phyloP scores from a whole-genome alignment of 768 basidiomycete species.

The Leccinellum albellum region DNA sequence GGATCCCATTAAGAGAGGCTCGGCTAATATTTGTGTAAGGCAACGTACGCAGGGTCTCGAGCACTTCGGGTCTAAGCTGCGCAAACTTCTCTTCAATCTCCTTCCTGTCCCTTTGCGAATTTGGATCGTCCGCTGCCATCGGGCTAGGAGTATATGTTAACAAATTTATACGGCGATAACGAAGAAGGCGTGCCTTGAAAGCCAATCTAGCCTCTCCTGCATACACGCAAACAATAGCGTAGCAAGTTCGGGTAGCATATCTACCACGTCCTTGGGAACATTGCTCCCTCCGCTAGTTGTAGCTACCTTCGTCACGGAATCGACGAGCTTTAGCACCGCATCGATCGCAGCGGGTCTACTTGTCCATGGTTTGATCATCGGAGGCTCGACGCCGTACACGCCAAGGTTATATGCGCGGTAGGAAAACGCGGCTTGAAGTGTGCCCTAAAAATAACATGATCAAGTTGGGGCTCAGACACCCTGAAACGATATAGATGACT shows the following conservation, averaged over 20 bases:
- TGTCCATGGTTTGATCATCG: constrained; percentile 80
- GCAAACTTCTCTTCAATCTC: constrained; percentile 66
- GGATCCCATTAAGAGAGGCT: not conserved
- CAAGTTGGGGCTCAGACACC: not conserved
- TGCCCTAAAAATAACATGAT: constrained; percentile 43
- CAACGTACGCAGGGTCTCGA: constrained; percentile 76
- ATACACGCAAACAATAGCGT: constrained; percentile 60
- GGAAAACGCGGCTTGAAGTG: constrained; percentile 66
- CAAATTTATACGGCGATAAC: not conserved
- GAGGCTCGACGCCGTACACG: constrained; percentile 75
- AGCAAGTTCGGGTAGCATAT: constrained; percentile 65
- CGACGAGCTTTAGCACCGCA: constrained; percentile 67
- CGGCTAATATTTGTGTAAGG: not conserved
- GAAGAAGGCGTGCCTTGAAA: constrained; percentile 44
- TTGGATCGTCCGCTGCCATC: constrained; percentile 44
- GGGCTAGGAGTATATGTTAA: constrained; percentile 32
- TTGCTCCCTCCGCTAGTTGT: constrained; percentile 10
- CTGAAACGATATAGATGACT: constrained; percentile 20
- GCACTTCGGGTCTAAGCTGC: constrained; percentile 67
- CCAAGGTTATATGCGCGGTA: constrained; percentile 69
- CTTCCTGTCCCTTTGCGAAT: constrained; percentile 51
- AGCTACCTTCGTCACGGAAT: constrained; percentile 44
- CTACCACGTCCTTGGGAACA: constrained; percentile 37
- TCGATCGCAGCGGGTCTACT: constrained; percentile 67
- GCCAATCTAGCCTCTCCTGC: constrained; percentile 67